phyloP scores from a whole-genome alignment of 352 stramenopile genomes.

The Thalassiosira pacifica region DNA sequence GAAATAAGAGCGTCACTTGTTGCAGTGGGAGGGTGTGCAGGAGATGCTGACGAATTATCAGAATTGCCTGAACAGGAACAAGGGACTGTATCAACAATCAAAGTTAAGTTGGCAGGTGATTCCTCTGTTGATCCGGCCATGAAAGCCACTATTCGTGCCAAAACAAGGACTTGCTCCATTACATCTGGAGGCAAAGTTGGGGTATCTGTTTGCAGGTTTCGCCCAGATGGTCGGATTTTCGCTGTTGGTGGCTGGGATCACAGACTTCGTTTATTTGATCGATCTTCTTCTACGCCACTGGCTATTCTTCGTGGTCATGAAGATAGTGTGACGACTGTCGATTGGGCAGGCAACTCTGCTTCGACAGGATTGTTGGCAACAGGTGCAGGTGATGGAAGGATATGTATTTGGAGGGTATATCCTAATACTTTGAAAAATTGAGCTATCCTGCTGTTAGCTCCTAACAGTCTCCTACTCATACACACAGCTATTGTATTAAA shows the following conservation, averaged over 20 bases:
- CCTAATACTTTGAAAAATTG: constrained; percentile 47
- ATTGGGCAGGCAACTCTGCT: constrained; percentile 74
- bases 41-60: constrained; percentile 69
- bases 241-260: constrained; percentile 84
- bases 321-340: constrained; percentile 69
- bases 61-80: constrained; percentile 62
- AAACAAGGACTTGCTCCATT: constrained; percentile 49
- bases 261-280: constrained; percentile 73
- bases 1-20: constrained; percentile 55
- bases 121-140: constrained; percentile 13
- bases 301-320: constrained; percentile 53
- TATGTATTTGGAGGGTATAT: constrained; percentile 79
- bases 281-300: constrained; percentile 60
- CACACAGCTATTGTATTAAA: no score
- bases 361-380: constrained; percentile 77
- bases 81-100: constrained; percentile 71
- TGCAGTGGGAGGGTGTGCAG: constrained; percentile 74
- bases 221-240: constrained; percentile 77
- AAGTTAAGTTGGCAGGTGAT: constrained; percentile 52
- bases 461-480: no score
- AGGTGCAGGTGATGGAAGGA: constrained; percentile 68
- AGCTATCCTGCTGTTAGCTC: no score
- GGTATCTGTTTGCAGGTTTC: constrained; percentile 74
- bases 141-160: constrained; percentile 43
- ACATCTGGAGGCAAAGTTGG: constrained; percentile 70